Evolutionary conservation across 1,284 basidiomycete genomes (phyloP).

Genomic region (Ustilago loliicola): DNA sequence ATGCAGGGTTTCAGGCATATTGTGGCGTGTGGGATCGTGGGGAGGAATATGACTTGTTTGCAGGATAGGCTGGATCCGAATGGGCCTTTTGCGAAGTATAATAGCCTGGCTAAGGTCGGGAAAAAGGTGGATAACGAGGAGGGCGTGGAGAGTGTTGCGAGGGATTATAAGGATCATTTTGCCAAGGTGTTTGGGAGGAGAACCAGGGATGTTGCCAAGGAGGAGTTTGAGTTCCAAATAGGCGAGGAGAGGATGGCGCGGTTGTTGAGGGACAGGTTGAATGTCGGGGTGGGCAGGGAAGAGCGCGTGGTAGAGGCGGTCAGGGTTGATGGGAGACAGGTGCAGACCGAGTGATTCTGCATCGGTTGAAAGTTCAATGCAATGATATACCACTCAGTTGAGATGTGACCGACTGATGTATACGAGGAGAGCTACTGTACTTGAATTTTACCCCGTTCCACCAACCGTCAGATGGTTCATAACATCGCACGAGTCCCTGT

Average conservation of each 20-base stretch:
- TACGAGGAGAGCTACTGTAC: no score
- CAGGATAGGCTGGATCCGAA: constrained; percentile 34
- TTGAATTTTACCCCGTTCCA: no score
- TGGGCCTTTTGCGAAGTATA: constrained; percentile 22
- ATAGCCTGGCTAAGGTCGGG: not conserved
- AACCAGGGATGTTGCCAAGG: not conserved
- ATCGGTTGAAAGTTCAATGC: not conserved
- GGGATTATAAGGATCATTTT: constrained; percentile 22
- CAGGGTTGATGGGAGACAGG: constrained; percentile 18
- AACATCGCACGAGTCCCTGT: no score
- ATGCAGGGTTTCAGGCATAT: constrained; percentile 83
- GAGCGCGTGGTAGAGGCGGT: constrained; percentile 16
- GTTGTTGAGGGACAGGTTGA: constrained; percentile 1
- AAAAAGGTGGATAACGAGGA: constrained; percentile 4
- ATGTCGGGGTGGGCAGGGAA: not conserved
- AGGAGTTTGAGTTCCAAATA: constrained; percentile 25
- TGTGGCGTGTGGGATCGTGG: constrained; percentile 91
- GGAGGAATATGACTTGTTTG: constrained; percentile 79
- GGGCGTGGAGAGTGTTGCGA: constrained; percentile 18
- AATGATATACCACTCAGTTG: not conserved
- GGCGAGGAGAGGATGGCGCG: not conserved
- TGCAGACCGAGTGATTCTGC: not conserved
- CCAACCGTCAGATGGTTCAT: no score
- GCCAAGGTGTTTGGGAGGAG: constrained; percentile 30
- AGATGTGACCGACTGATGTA: no score